Evolutionary conservation across 2,329 filamentous ascomycete species (phyloP).

Genomic region (Biscogniauxia marginata): DNA sequence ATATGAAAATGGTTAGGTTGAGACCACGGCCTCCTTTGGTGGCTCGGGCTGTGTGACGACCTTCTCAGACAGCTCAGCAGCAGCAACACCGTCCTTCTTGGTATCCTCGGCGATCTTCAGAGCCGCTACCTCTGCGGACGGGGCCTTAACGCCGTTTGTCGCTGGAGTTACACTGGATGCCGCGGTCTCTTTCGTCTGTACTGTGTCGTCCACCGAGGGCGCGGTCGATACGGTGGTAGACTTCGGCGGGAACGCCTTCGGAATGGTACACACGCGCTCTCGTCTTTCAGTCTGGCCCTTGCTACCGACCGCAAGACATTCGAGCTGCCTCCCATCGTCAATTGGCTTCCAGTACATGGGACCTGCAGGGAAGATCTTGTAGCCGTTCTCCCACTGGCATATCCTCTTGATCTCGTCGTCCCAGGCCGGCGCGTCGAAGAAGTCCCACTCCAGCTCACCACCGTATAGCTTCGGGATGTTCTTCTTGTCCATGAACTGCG

Average conservation of each 20-base stretch:
- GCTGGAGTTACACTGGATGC: constrained; percentile 1
- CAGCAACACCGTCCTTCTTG: not conserved
- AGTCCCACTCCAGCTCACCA: constrained; percentile 79
- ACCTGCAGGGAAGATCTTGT: constrained; percentile 53
- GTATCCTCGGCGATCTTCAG: constrained; percentile 8
- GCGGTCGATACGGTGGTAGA: constrained; percentile 6
- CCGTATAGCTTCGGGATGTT: constrained; percentile 91
- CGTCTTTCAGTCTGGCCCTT: constrained; percentile 43
- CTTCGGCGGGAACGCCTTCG: constrained; percentile 40
- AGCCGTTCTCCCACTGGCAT: constrained; percentile 51
- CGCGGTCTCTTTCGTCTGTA: constrained; percentile 2
- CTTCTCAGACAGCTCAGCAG: constrained; percentile 5
- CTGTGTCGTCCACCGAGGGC: not conserved
- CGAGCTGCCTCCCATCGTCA: constrained; percentile 44
- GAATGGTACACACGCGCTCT: constrained; percentile 52
- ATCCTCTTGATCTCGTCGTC: constrained; percentile 38
- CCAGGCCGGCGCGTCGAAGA: constrained; percentile 70
- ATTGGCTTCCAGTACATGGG: constrained; percentile 58
- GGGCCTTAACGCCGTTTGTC: not conserved
- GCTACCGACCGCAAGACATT: constrained; percentile 54
- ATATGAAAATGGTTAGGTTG: no score
- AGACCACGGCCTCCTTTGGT: not conserved
- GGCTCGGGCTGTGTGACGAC: constrained; percentile 1
- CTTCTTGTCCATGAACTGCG: constrained; percentile 74
- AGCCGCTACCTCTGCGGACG: constrained; percentile 4